phyloP scores from a whole-genome alignment of 2,329 filamentous ascomycete species.

The Chrysoporthe cubensis region DNA sequence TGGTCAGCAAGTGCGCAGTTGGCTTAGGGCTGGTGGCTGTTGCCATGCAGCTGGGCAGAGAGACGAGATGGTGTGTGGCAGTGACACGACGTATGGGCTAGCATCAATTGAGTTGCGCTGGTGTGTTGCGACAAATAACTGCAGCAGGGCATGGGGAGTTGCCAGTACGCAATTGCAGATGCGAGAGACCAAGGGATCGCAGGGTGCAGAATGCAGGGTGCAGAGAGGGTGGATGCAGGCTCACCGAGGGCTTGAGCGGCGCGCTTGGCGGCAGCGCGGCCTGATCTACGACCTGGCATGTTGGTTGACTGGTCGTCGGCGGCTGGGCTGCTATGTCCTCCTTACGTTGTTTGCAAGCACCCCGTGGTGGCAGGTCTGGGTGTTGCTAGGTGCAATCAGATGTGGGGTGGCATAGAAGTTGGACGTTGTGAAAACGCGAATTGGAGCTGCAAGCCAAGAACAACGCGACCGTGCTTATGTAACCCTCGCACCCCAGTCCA shows the following conservation, averaged over 20 bases:
- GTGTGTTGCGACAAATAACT: not conserved
- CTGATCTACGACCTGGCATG: slow-evolving; percentile 44
- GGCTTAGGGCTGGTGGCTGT: not conserved
- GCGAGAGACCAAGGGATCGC: not conserved
- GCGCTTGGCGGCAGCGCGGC: slow-evolving; percentile 49
- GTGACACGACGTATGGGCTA: not conserved
- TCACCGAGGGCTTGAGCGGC: slow-evolving; percentile 49
- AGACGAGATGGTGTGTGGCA: not conserved
- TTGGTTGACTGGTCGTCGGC: not conserved
- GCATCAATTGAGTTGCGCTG: not conserved
- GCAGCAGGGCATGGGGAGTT: not conserved
- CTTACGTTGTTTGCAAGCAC: not conserved
- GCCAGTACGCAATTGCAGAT: not conserved
- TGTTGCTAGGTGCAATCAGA: not conserved
- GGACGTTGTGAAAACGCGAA: slow-evolving; percentile 4
- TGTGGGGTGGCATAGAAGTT: not conserved
- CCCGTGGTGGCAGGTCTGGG: not conserved
- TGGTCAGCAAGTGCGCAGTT: not conserved
- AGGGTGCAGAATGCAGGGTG: not conserved
- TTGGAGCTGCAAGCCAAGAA: not conserved
- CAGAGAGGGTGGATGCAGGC: slow-evolving; percentile 23
- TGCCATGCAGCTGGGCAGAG: not conserved
- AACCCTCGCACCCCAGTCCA: not conserved
- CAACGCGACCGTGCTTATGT: slow-evolving; percentile 2
- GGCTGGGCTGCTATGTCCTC: not conserved